Base-by-base conservation (phyloP, 441 rosid species). In the Mallotus repandus region DNA sequence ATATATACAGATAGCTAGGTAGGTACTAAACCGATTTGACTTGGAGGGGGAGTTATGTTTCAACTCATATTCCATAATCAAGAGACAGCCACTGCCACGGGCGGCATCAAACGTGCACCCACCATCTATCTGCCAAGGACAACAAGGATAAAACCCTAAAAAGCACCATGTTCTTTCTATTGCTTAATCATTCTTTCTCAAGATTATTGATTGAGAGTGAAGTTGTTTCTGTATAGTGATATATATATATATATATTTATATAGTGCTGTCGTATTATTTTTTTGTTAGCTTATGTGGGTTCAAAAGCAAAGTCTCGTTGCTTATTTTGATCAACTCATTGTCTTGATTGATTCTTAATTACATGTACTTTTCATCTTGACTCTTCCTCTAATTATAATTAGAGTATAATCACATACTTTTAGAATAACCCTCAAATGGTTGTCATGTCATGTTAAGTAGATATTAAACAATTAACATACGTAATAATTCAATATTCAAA, bases 181-280 rank as follows among this genome's bases (percentile, higher is more conserved):
- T 63, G 12, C 35, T 12, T 29, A 55, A 77, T 77, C 52, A 74
- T 80, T 70, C 43, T 46, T 63, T 46, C n/a, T 22, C 63, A 10
- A 14, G 18, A 29, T 29, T 29, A 48, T 70, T 74, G 64, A 68
- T 69, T 71, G 78, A 45, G 78, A 68, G 73, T 68, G 73, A 69
- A 64, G 59, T 29, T 29, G 32, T 29, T 29, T 29, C 32, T 29
- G 32, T 3, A 29, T 29, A 29, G 32, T 29, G 32, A 29, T 29
- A 29, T 1, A 29, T 29, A 25, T 25, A 25, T 25, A 25, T 25
- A 25, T 25, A 25, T 25, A 25, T 25, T 0, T 25, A 25, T 25
- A 29, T 29, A 29, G 29, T 25, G 29, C 29, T 29, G 32, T 29
- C 32, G 12, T 18, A n/a, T 21, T 60, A 14, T 21, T 53, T 49